Percentiles rank a stretch among this genome's conserved stretches.
These are phyloP conservation scores for Rhododendron griersonianum DNA, from an alignment of 148 eudicot species.

Conservation along the genomic window DNA sequence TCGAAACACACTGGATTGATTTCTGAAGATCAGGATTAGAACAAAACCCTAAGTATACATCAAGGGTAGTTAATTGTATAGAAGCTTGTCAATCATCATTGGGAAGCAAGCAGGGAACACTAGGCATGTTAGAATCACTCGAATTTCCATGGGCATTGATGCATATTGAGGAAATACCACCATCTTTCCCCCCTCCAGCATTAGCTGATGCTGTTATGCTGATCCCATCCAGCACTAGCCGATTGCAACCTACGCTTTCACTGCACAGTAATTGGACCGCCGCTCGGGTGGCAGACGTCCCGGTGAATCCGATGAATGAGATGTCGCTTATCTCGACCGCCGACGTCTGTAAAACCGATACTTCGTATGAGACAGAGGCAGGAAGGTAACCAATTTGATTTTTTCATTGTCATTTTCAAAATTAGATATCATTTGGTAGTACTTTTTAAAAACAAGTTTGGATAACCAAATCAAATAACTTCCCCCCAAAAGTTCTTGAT, in stretches of 20 bases:
- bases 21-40: neutral
- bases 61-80: too few relatives aligned
- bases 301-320: neutral
- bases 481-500: too few relatives aligned
- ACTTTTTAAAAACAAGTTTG: neutral
- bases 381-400: neutral
- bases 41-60: too few relatives aligned
- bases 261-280: neutral
- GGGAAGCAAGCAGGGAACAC: neutral
- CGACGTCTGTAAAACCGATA: neutral
- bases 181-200: neutral
- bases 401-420: neutral
- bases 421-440: neutral
- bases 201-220: neutral
- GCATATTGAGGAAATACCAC: neutral
- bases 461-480: too few relatives aligned
- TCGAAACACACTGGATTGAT: neutral
- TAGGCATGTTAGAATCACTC: neutral
- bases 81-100: too few relatives aligned
- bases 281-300: neutral
- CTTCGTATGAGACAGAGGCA: neutral
- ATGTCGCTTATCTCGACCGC: neutral
- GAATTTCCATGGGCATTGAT: conserved; percentile 1
- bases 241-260: neutral
- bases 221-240: neutral